Conservation (phyloP, 176 grass and related monocot genomes). For the Olyra latifolia region DNA sequence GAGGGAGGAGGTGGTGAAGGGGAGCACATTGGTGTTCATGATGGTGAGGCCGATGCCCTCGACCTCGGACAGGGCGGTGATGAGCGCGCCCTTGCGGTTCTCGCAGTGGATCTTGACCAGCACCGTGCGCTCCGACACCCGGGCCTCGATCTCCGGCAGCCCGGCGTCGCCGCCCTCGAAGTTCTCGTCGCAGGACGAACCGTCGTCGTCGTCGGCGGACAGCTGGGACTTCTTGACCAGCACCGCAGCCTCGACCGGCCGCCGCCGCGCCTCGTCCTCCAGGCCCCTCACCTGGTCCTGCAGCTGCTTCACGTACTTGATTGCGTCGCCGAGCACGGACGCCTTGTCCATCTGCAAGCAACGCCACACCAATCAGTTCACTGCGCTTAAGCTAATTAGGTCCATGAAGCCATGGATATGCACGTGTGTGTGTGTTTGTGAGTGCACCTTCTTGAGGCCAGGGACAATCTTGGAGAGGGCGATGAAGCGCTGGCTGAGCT, state of each 20-base stretch:
- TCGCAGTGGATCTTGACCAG: constrained; percentile 93
- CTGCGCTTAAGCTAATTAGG: neutral
- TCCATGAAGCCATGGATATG: neutral
- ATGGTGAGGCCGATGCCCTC: constrained; percentile 69
- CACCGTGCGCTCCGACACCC: constrained; percentile 63
- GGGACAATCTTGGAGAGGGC: constrained; percentile 91
- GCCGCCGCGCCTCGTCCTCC: constrained; percentile 58
- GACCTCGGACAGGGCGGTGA: constrained; percentile 62
- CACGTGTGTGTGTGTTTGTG: neutral
- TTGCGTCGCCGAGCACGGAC: constrained; percentile 96
- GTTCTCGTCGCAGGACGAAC: constrained; percentile 60
- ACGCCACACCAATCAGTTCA: neutral
- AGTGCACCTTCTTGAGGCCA: constrained; percentile 82
- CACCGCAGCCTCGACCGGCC: constrained; percentile 77
- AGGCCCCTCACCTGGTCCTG: constrained; percentile 78
- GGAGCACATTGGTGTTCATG: constrained; percentile 84
- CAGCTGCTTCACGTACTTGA: constrained; percentile 91
- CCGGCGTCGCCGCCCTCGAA: constrained; percentile 38
- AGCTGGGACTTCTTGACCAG: constrained; percentile 82
- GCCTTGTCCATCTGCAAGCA: constrained; percentile 92
- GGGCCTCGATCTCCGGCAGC: constrained; percentile 85
- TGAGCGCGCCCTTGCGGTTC: constrained; percentile 73
- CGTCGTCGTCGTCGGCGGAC: constrained; percentile 54
- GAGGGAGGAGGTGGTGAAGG: constrained; percentile 68
- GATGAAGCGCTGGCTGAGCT: constrained; percentile 98